Conservation (phyloP, 2,329 filamentous ascomycete genomes). For the Penicillium palitans region DNA sequence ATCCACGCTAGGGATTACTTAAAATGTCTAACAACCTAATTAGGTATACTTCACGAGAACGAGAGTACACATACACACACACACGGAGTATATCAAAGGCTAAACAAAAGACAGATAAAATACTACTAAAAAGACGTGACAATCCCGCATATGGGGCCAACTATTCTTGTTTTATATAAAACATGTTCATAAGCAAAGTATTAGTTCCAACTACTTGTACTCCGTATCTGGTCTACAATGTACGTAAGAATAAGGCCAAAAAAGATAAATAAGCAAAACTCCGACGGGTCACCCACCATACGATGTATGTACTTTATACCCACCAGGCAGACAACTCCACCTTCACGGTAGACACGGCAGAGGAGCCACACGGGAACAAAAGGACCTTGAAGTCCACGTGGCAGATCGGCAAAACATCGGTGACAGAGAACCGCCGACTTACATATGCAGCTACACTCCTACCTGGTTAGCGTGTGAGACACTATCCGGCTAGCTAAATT, state of each 20-base stretch:
- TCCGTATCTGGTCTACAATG: background rate
- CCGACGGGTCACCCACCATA: background rate
- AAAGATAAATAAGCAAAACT: background rate
- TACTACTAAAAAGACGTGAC: background rate
- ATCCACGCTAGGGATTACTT: background rate
- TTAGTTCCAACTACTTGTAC: background rate
- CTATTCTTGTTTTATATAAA: background rate
- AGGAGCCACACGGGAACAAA: slow-evolving; percentile 5
- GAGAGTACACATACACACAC: too few species aligned
- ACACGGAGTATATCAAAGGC: too few species aligned
- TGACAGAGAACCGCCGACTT: background rate
- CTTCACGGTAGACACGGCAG: slow-evolving; percentile 10
- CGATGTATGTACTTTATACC: background rate
- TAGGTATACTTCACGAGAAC: too few species aligned
- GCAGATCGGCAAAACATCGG: slow-evolving; percentile 9
- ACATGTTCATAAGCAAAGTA: background rate
- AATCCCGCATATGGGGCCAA: background rate
- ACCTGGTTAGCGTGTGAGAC: background rate
- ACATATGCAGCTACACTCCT: background rate
- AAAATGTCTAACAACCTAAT: background rate
- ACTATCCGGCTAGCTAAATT: background rate
- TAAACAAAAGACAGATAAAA: background rate
- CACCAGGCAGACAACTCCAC: slow-evolving; percentile 3
- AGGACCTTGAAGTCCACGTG: slow-evolving; percentile 10
- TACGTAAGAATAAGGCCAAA: background rate